Base-by-base conservation (phyloP, 169 alveolate genomes). In the Plasmodium vivax region DNA sequence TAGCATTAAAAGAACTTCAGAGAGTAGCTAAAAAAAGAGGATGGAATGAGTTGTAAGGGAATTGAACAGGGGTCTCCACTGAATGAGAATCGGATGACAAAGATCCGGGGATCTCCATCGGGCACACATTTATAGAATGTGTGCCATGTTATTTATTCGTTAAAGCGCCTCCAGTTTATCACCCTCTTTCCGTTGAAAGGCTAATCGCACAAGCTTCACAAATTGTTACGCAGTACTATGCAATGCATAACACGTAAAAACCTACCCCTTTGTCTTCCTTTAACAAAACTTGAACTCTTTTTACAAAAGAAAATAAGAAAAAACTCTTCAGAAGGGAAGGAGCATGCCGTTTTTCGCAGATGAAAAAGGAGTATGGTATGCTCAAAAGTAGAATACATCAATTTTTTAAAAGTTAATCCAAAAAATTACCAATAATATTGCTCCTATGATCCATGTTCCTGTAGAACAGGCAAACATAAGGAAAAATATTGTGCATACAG, bases 381-480 rank as follows among this genome's bases (percentile, higher is more conserved):
- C 32, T 41, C 56, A 23, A 38, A 80, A 10, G 19, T 80, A 38
- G 2, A 30, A 80, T 58, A n/a, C n/a, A 83, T 56, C 43, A 34
- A 32, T 34, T 34, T 16, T 83, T 36, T 58, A 58, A n/a, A n/a
- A 5, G 36, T 84, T 47, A 58, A 87, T 45, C 43, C 81, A 51
- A 54, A 38, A 77, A 4, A 54, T 87, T 87, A 87, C 93, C 81
- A 87, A 77, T 34, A 87, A 32, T 47, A 75, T 10, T 75, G 93
- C 74, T 87, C 93, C 93, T 87, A 87, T 87, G 83, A 87, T 77
- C 93, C 93, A 87, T n/a, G 85, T 75, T 10, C 93, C 93, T 87
- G 71, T 87, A 36, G 16, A 58, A 2, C 3, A 77, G 27, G 73
- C 54, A 32, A 51, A 77, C 36, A 27, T 27, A 19, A 16, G 7